Conservation (phyloP, 805 yeast species). For the Saturnispora hagleri region DNA sequence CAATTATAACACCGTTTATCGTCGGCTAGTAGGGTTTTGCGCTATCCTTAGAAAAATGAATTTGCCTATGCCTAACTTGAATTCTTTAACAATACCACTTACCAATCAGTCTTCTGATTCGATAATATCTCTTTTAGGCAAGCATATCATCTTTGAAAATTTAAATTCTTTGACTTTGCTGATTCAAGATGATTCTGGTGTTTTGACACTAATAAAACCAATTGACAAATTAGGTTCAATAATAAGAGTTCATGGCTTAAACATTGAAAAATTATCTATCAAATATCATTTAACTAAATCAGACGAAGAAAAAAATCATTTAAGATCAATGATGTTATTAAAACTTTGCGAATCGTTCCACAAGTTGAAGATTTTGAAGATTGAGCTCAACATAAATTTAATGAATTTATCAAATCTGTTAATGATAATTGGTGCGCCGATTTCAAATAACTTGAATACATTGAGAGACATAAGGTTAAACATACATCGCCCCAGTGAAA, state of each 20-base stretch:
- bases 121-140: constrained; percentile 21
- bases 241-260: constrained; percentile 18
- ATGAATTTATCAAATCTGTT: constrained; percentile 25
- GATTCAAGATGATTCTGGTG: constrained; percentile 26
- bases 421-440: constrained; percentile 27
- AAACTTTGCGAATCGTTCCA: constrained; percentile 23
- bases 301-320: constrained; percentile 26
- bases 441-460: constrained; percentile 19
- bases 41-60: constrained; percentile 27
- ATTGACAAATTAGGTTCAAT: constrained; percentile 21
- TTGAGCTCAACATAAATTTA: constrained; percentile 23
- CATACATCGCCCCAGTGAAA: constrained; percentile 24
- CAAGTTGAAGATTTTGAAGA: constrained; percentile 14
- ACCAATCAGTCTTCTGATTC: constrained; percentile 27
- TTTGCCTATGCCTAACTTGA: constrained; percentile 19
- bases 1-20: constrained; percentile 22
- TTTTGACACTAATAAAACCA: constrained; percentile 23
- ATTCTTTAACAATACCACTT: constrained; percentile 21
- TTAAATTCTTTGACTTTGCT: constrained; percentile 20
- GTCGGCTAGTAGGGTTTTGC: constrained; percentile 27
- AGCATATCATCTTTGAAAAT: constrained; percentile 26
- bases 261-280: constrained; percentile 18
- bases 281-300: constrained; percentile 19
- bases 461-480: constrained; percentile 22
- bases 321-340: constrained; percentile 26